Evolutionary conservation across 2,329 filamentous ascomycete genomes (phyloP), one percentile per base, ranked within the genome.

Genomic region (Ophiostoma piceae): DNA sequence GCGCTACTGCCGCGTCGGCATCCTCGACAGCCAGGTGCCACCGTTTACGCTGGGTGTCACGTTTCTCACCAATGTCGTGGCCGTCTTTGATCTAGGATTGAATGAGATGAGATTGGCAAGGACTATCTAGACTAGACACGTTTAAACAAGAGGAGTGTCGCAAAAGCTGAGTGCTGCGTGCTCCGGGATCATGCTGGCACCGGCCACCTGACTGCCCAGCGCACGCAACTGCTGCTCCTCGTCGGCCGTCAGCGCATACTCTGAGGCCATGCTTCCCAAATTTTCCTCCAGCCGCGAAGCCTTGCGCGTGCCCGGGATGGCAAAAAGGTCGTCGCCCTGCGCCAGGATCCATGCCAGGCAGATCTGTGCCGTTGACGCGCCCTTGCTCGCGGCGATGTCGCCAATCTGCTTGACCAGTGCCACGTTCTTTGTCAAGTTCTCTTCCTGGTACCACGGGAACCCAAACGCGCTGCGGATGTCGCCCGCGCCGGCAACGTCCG

Each of bases 261-360:
- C 68, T 6, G 82, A 74, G 2, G 76, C 66, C 3, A 77, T 43
- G 1, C 79, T 78, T 2, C 73, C 77, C 3, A 79, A 68, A 47
- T 85, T 85, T 69, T 84, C 79, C 70, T 84, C 79, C 37, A 85
- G 74, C 70, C 82, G 82, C 73, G 69, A 29, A 29, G 26, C 26
- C 26, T 76, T 82, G 75, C 81, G 84, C 0, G 83, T 85, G 1
- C 83, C 83, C 0, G 82, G 83, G 67, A 85, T 90, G 0, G 88
- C 85, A 74, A 87, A 83, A 67, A 90, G 80, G 73, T 88, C 84
- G 2, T 84, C 80, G 0, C 85, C 85, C 74, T 90, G 87, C 4
- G 83, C 83, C 73, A 88, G 74, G 70, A 90, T 74, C 87, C 88
- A 91, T 0, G 88, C 88, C 32, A 90, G 79, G 1, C 85, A 84